Percentiles rank a stretch among this genome's conserved stretches.
Conservation (phyloP, 306 rosid species). For the Quercus agrifolia region DNA sequence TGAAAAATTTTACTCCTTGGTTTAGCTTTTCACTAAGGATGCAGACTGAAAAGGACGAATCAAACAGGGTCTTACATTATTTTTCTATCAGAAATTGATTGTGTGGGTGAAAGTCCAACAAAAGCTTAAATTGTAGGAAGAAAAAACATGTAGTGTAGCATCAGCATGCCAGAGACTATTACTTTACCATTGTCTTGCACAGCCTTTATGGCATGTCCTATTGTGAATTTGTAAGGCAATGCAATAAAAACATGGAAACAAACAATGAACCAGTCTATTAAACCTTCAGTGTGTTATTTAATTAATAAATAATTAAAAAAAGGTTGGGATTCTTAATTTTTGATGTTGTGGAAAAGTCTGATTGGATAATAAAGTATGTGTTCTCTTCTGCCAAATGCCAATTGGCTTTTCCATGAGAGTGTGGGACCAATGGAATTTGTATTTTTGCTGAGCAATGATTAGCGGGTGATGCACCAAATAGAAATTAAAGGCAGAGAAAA, state of each 20-base stretch:
- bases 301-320: neutral
- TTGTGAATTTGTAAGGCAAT: too few relatives aligned
- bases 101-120: conserved; percentile 33
- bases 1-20: neutral
- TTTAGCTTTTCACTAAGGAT: neutral
- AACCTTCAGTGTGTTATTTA: too few relatives aligned
- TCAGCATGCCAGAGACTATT: neutral
- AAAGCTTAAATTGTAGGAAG: neutral
- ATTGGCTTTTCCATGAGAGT: conserved; percentile 37
- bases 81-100: conserved; percentile 18
- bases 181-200: too few relatives aligned
- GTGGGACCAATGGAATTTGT: conserved; percentile 57
- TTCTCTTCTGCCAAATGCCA: conserved; percentile 37
- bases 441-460: conserved; percentile 64
- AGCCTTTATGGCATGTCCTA: too few relatives aligned
- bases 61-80: neutral
- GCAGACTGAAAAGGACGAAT: conserved; percentile 9
- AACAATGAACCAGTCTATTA: too few relatives aligned
- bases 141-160: neutral
- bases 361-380: conserved; percentile 28
- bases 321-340: conserved; percentile 5
- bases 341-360: conserved; percentile 21
- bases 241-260: too few relatives aligned
- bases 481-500: conserved; percentile 29
- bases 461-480: conserved; percentile 60